Conservation (phyloP, 2,329 filamentous ascomycete genomes). For the Chrysoporthe deuterocubensis region DNA sequence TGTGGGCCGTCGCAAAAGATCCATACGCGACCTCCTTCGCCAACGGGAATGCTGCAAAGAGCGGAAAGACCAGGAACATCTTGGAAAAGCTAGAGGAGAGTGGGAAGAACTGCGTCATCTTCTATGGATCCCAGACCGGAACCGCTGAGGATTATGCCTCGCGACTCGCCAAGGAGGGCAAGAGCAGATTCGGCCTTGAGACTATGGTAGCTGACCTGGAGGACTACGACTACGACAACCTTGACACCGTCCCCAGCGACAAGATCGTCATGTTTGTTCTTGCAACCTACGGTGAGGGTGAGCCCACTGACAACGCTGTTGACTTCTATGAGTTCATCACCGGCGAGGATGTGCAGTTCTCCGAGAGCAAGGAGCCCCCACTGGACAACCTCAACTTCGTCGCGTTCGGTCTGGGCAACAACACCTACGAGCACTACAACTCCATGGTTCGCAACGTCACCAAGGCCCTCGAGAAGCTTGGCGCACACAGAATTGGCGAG, state of each 20-base stretch:
- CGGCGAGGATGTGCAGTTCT: slow-evolving; percentile 80
- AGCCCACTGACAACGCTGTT: slow-evolving; percentile 97
- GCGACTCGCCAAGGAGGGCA: slow-evolving; percentile 93
- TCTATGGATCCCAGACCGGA: slow-evolving; percentile 98
- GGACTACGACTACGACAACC: slow-evolving; percentile 95
- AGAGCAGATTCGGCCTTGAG: slow-evolving; percentile 92
- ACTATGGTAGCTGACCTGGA: slow-evolving; percentile 98
- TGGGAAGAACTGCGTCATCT: slow-evolving; percentile 96
- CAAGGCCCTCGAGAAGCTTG: slow-evolving; percentile 78
- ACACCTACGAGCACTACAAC: slow-evolving; percentile 99
- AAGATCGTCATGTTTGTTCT: slow-evolving; percentile 95
- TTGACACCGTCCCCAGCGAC: slow-evolving; percentile 85
- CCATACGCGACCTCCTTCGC: slow-evolving; percentile 80
- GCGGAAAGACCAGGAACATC: slow-evolving; percentile 88
- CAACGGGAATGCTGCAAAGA: slow-evolving; percentile 70
- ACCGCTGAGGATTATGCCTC: slow-evolving; percentile 99
- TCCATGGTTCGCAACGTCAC: slow-evolving; percentile 94
- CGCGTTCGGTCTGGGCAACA: slow-evolving; percentile 95
- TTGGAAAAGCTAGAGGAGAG: slow-evolving; percentile 95
- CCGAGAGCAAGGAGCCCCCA: slow-evolving; percentile 72
- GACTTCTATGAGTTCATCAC: slow-evolving; percentile 98
- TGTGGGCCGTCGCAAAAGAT: slow-evolving; percentile 88
- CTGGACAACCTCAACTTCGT: slow-evolving; percentile 89
- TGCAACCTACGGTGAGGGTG: slow-evolving; percentile 96
- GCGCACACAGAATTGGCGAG: slow-evolving; percentile 80